Evolutionary conservation across 805 yeast genomes (phyloP), one percentile per base, ranked within the genome.

Genomic region (Brettanomyces custersianus): DNA sequence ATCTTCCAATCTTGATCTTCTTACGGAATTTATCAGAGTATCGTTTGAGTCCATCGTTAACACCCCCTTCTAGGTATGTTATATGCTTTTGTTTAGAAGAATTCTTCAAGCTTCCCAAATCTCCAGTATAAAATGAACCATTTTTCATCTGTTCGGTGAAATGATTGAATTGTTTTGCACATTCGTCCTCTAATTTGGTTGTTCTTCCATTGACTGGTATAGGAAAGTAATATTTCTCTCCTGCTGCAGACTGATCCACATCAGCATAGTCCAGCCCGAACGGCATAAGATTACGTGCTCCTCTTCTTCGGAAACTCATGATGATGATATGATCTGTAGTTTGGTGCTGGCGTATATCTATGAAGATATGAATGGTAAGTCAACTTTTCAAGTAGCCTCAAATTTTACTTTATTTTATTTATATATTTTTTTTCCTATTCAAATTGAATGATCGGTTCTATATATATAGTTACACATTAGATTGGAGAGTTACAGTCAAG

Each of bases 11-110:
- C 48, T 72, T 75, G 38, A 83, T 70, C 47, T 74, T 76, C 53
- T 80, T 80, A 44, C 79, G 63, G 57, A 83, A 88, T 53, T 67
- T 68, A 56, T 88, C 96, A 3, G 94, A 76, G 52, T 85, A 85
- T 48, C 96, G 68, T 51, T 78, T 74, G 29, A 88, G 70, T 2
- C 90, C 87, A 52, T 84, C 95, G 37, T 66, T 65, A 2, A 65
- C 54, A 29, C 60, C 66, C 15, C 67, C 68, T 37, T 65, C 68
- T 23, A 62, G 54, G 25, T 57, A 48, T 20, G 15, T 21, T 9
- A 52, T 47, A n/a, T 41, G 37, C 28, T 52, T 52, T 15, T 36
- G 36, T 31, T 55, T 54, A 29, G 35, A 32, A 10, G 45, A 40
- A 4, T 39, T 33, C 5, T 40, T 23, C 20, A 49, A 32, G 34